Base-by-base conservation (phyloP, 805 yeast genomes). In the Nakazawaea anatomiae region DNA sequence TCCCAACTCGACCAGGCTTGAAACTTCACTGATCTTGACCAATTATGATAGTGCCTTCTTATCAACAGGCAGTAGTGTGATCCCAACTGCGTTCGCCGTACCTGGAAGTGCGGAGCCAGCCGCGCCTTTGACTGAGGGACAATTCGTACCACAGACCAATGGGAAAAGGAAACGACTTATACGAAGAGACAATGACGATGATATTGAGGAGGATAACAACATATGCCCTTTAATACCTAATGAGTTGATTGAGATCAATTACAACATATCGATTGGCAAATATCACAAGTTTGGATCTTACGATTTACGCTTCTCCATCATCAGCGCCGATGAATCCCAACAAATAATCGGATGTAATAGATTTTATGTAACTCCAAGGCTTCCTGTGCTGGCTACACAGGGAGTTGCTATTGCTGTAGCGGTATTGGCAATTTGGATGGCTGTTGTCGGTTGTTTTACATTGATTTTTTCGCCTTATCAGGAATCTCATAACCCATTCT, bases 401-500 rank as follows among this genome's bases (percentile, higher is more conserved):
- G 74, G 75, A 6, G 65, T 79, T 5, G 58, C 69, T 1, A 63
- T 64, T 12, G 65, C 74, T 18, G 62, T 78, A 6, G 59, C 75
- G 1, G 65, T 67, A 4, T 62, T 83, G 5, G 69, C 70, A n/a
- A 51, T 67, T 3, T 55, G 77, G 29, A 70, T 79, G 38, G 55
- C 59, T 25, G 32, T 65, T 2, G 58, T 68, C 18, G 67, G 68
- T 50, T 54, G 68, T 38, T 60, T 75, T 52, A 67, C 72, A 28
- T 58, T 61, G 38, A 66, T 72, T 6, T 65, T 74, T 46, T 76
- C 86, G 39, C 83, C 87, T 0, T 77, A 74, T 59, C 82, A 77
- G 66, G 89, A 81, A 65, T 66, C 87, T 32, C 60, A 75, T 44
- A 71, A 79, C 55, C 76, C 82, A 35, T 74, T 79, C 59, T 58